Evolutionary conservation across 306 rosid species (phyloP).

Genomic region (Luffa acutangula): DNA sequence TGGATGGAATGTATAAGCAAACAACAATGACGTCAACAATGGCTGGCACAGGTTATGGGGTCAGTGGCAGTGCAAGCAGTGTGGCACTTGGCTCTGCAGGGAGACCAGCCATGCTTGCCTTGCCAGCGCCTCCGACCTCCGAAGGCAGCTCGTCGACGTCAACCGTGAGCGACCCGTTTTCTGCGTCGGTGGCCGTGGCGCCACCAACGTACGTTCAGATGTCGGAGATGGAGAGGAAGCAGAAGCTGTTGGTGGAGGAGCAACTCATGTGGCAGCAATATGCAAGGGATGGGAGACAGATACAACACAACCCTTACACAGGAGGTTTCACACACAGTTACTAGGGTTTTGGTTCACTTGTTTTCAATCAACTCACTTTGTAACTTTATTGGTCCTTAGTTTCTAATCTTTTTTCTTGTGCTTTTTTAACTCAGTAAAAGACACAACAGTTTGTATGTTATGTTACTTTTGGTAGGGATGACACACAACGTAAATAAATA

Average conservation of each 20-base stretch:
- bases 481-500: slow-evolving; percentile 4
- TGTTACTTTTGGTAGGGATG: slow-evolving; percentile 1
- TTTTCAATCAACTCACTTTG: neutral
- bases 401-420: neutral
- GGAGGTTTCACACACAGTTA: slow-evolving; percentile 53
- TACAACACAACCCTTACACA: slow-evolving; percentile 28
- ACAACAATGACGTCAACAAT: slow-evolving; percentile 22
- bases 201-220: slow-evolving; percentile 88
- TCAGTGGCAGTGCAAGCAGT: slow-evolving; percentile 77
- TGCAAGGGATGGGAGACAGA: slow-evolving; percentile 48
- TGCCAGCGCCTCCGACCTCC: slow-evolving; percentile 50
- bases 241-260: slow-evolving; percentile 63
- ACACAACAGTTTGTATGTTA: neutral
- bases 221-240: slow-evolving; percentile 92
- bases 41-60: slow-evolving; percentile 40
- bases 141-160: neutral
- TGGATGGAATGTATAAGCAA: slow-evolving; percentile 79
- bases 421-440: neutral
- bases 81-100: slow-evolving; percentile 74
- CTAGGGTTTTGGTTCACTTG: slow-evolving; percentile 1
- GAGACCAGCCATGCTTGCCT: slow-evolving; percentile 61
- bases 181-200: slow-evolving; percentile 64
- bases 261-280: slow-evolving; percentile 87
- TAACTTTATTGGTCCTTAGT: neutral
- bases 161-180: slow-evolving; percentile 45